Evolutionary conservation across 2,329 filamentous ascomycete species (phyloP), one percentile per base, ranked within the genome.

Genomic region (Stromatinia cepivora): DNA sequence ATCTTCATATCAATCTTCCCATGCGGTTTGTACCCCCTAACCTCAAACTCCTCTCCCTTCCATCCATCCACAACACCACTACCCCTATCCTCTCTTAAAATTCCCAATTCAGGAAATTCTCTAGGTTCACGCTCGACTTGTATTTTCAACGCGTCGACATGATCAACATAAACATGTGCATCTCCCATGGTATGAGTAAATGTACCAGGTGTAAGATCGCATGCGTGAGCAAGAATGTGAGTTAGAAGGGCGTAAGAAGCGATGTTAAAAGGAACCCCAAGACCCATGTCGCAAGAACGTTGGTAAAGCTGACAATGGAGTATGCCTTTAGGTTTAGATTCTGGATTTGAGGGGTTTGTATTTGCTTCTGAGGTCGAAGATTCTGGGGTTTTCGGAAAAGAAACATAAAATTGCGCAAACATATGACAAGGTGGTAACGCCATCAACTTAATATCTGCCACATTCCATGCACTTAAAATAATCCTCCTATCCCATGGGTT

Each of bases 1-100:
- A 99, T 99, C 83, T 98, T 97, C 95, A 99, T 99, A 57, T 92
- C 87, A 81, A 99, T 97, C 7, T 86, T 86, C 82, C 94, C 94
- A 80, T 97, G 93, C 69, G 95, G 94, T 63, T 94, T 87, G 79
- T 99, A 99, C 0, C 91, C 94, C 76, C 92, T 85, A 8, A 99
- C 87, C 70, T 91, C 88, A 79, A 99, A 94, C 71, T 99, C 94
- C 73, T 96, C 93, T 1, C 88, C 84, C 79, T 88, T 89, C 93
- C 95, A 98, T 1, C 92, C 93, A 79, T 99, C 95, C 75, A 98
- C 93, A 25, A 62, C 7, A 15, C 66, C 66, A 73, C 87, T 91
- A 1, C 91, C 90, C 0, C 88, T 87, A 71, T 85, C 84, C 70
- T 90, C 87, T 62, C 88, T 84, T 67, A 83, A 82, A 70, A 98